Base-by-base conservation (phyloP, 1,284 basidiomycete genomes). In the Cronartium ribicola region DNA sequence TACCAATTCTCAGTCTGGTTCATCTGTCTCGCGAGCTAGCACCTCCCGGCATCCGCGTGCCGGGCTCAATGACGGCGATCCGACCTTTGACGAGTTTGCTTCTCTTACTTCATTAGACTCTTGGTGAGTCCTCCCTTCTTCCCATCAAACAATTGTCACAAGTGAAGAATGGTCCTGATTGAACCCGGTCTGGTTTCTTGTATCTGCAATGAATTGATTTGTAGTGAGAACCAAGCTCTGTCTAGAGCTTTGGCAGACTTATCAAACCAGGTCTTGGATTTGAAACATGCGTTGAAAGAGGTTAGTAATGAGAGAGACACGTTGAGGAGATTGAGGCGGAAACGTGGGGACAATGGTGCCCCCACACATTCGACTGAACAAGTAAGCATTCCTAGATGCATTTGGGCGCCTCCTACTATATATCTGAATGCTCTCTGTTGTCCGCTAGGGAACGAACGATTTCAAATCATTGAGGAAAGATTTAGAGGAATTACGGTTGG, bases 251-350 rank as follows among this genome's bases (percentile, higher is more conserved):
- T 73, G 36, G 46, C 46, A 4, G 70, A 73, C 17, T 55, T 73
- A 43, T 66, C 63, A 6, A 66, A 73, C 17, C 70, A 73, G 37
- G 64, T 73, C 13, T 37, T 57, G 7, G 41, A 73, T n/a, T 48
- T 73, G 6, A 73, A 66, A 44, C 48, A 44, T 6, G 63, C 63
- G 3, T 46, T 73, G 70, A 73, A 73, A 66, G 70, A 66, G 40
- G 70, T 60, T 1, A 46, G 51, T 43, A 14, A 43, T 51, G 70
- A 73, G n/a, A 43, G 63, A 44, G 70, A 73, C 37, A 62, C 51
- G 36, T 60, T 73, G 29, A 66, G 43, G 61, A 41, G 41, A 13
- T 37, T 66, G 4, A 48, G 63, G 17, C 55, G 48, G 13, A 60
- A 61, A 29, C 46, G 29, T 29, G 29, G 29, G 29, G 29, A 51